Evolutionary conservation across 257 asterid species (phyloP).

Genomic region (Scutellaria minor): DNA sequence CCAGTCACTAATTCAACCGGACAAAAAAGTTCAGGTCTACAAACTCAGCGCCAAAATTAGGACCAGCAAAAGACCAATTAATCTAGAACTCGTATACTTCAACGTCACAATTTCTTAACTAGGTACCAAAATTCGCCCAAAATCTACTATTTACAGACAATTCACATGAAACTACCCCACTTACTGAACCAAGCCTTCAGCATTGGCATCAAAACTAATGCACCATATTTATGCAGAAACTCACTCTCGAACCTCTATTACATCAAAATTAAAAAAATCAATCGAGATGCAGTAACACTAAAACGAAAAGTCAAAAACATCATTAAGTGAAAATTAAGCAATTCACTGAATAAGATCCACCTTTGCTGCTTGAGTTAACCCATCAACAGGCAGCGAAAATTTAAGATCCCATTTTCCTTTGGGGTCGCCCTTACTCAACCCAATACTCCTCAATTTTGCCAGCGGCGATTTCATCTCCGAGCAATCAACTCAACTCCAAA

Average conservation of each 20-base stretch:
- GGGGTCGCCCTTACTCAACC: slow-evolving; percentile 49
- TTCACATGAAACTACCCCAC: slow-evolving; percentile 12
- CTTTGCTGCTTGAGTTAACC: slow-evolving; percentile 62
- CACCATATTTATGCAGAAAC: slow-evolving; percentile 24
- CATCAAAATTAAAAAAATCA: neutral
- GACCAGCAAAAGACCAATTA: neutral
- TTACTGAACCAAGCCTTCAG: slow-evolving; percentile 28
- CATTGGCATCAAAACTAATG: slow-evolving; percentile 36
- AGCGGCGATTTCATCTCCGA: slow-evolving; percentile 59
- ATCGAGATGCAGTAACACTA: slow-evolving; percentile 31
- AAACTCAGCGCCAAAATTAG: slow-evolving; percentile 1
- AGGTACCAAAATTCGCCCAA: slow-evolving; percentile 21
- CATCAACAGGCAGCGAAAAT: slow-evolving; percentile 49
- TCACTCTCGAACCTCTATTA: slow-evolving; percentile 18
- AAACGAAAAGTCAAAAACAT: slow-evolving; percentile 29
- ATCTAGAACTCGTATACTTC: neutral
- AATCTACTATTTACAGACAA: slow-evolving; percentile 6
- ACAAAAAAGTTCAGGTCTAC: slow-evolving; percentile 9
- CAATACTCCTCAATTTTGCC: slow-evolving; percentile 50
- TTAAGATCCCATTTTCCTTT: slow-evolving; percentile 58
- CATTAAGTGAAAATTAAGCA: neutral
- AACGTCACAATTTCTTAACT: slow-evolving; percentile 1
- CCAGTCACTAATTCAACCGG: slow-evolving; percentile 16
- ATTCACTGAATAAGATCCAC: slow-evolving; percentile 39
- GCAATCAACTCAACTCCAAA: slow-evolving; percentile 34